Conservation (phyloP, 495 filamentous ascomycete genomes). For the Jackrogersella minutella region DNA sequence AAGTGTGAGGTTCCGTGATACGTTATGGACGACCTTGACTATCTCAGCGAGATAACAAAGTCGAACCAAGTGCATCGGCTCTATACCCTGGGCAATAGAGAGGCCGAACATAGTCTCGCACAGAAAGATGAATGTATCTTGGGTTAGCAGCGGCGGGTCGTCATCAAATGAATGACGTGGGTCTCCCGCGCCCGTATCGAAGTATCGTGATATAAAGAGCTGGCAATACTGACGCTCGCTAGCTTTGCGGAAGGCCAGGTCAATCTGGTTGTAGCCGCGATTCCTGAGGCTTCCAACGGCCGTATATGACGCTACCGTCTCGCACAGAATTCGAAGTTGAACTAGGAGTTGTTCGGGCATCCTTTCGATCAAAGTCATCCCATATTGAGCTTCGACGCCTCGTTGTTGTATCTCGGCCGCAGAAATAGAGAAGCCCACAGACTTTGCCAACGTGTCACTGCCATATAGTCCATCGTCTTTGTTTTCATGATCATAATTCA, state of each 20-base stretch:
- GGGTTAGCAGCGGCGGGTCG: constrained; percentile 72
- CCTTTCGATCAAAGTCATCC: constrained; percentile 80
- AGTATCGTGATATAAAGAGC: constrained; percentile 70
- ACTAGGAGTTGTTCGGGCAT: constrained; percentile 83
- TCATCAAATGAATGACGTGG: constrained; percentile 49
- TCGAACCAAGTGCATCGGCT: constrained; percentile 82
- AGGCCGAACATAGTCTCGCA: constrained; percentile 74
- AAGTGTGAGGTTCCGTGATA: constrained; percentile 56
- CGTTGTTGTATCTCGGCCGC: constrained; percentile 92
- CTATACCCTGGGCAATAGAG: constrained; percentile 59
- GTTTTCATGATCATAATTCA: constrained; percentile 19
- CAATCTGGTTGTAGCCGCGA: constrained; percentile 65
- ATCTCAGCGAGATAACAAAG: constrained; percentile 94
- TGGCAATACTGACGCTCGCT: constrained; percentile 78
- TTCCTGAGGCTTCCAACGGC: constrained; percentile 74
- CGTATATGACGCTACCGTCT: constrained; percentile 86
- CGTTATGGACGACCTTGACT: constrained; percentile 71
- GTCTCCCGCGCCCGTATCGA: constrained; percentile 44
- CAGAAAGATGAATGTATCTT: constrained; percentile 90
- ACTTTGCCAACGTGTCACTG: constrained; percentile 73
- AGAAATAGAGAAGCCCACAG: constrained; percentile 88
- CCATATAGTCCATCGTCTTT: constrained; percentile 61
- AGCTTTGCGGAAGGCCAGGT: constrained; percentile 72
- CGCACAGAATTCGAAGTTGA: constrained; percentile 88
- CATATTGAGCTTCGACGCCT: constrained; percentile 78